Evolutionary conservation across 257 asterid species (phyloP).

Genomic region (Pogostemon cablin): DNA sequence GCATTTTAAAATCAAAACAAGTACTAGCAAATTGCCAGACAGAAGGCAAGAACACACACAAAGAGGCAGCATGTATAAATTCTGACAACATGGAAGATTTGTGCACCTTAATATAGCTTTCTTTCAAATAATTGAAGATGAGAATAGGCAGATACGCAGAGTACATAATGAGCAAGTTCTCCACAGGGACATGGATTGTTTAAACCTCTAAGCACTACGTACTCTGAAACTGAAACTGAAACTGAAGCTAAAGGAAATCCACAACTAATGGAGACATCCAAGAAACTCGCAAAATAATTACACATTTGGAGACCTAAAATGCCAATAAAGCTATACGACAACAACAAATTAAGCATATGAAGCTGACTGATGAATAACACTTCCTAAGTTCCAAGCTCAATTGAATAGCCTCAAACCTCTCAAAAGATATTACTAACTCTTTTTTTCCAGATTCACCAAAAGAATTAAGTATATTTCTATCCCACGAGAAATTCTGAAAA

Average conservation of each 20-base stretch:
- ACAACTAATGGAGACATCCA: neutral
- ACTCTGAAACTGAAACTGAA: neutral
- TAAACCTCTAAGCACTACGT: neutral
- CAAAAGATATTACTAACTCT: neutral
- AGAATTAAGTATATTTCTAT: neutral
- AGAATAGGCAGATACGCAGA: neutral
- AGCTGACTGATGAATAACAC: neutral
- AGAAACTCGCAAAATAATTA: neutral
- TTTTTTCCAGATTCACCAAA: neutral
- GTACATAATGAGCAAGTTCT: neutral
- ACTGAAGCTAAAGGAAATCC: neutral
- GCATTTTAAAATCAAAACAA: conserved; percentile 9
- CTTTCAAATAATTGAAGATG: neutral
- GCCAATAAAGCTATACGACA: neutral
- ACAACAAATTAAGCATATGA: neutral
- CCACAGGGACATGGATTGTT: neutral
- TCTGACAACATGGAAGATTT: conserved; percentile 4
- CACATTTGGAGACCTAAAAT: neutral
- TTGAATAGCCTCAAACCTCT: neutral
- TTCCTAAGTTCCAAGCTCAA: neutral
- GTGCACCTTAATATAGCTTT: neutral
- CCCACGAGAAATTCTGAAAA: conserved; percentile 2
- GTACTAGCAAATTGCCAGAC: neutral
- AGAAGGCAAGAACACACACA: neutral
- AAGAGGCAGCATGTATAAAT: neutral